phyloP scores from a whole-genome alignment of 306 rosid species.

The Luffa aegyptiaca region DNA sequence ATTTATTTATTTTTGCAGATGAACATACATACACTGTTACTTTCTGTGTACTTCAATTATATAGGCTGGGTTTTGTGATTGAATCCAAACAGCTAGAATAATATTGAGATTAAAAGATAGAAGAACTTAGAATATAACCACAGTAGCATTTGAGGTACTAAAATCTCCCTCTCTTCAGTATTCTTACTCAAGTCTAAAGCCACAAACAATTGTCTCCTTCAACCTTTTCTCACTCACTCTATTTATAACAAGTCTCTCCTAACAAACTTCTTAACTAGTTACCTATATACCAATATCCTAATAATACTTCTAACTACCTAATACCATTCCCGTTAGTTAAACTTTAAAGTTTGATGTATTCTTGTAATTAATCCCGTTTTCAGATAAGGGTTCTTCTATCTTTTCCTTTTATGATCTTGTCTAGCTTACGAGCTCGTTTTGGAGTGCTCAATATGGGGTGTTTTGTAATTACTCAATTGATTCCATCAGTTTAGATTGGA shows the following conservation, averaged over 20 bases:
- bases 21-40: background rate
- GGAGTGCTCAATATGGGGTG: too few relatives aligned
- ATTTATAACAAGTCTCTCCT: background rate
- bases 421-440: too few relatives aligned
- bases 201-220: too few relatives aligned
- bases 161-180: too few relatives aligned
- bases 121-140: background rate
- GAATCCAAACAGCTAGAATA: background rate
- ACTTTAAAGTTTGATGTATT: too few relatives aligned
- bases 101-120: background rate
- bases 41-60: background rate
- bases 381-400: too few relatives aligned
- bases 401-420: too few relatives aligned
- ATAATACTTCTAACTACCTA: background rate
- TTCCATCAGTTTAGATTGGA: too few relatives aligned
- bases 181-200: too few relatives aligned
- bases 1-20: background rate
- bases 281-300: background rate
- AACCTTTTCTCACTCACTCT: too few relatives aligned
- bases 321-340: background rate
- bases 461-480: too few relatives aligned
- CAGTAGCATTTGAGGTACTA: background rate
- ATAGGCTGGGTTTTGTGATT: background rate
- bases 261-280: background rate
- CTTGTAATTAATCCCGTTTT: background rate